Evolutionary conservation across 2,329 filamentous ascomycete species (phyloP).

Genomic region (Aaosphaeria arxii): DNA sequence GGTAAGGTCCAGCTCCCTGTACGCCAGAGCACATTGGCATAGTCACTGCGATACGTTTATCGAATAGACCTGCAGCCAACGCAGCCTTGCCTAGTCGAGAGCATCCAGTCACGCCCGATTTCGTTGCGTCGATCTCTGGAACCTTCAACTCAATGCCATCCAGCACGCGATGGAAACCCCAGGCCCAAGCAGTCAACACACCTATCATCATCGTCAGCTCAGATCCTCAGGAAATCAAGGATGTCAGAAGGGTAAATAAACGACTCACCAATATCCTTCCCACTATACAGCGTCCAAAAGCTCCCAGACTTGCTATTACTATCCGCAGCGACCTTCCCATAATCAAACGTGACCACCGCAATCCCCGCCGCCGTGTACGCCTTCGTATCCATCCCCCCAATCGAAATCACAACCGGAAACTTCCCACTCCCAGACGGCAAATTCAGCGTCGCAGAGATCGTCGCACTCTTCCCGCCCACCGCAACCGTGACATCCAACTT

Average conservation of each 20-base stretch:
- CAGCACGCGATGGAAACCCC: slow-evolving; percentile 38
- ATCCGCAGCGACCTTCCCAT: slow-evolving; percentile 47
- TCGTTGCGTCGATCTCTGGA: slow-evolving; percentile 32
- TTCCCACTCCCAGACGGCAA: slow-evolving; percentile 44
- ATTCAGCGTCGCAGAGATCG: slow-evolving; percentile 43
- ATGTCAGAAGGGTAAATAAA: not conserved
- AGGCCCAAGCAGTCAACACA: slow-evolving; percentile 36
- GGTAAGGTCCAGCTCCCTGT: slow-evolving; percentile 34
- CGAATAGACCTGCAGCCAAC: slow-evolving; percentile 33
- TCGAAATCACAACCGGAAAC: slow-evolving; percentile 46
- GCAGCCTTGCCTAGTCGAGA: slow-evolving; percentile 36
- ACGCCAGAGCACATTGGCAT: slow-evolving; percentile 37
- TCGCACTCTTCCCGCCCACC: slow-evolving; percentile 44
- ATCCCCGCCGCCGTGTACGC: slow-evolving; percentile 48
- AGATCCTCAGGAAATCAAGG: not conserved
- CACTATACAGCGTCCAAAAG: slow-evolving; percentile 51
- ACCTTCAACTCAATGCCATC: slow-evolving; percentile 36
- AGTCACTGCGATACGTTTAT: slow-evolving; percentile 34
- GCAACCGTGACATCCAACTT: slow-evolving; percentile 44
- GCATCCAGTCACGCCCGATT: slow-evolving; percentile 34
- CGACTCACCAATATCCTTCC: slow-evolving; percentile 45
- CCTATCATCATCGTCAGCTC: slow-evolving; percentile 13
- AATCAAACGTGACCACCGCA: slow-evolving; percentile 51
- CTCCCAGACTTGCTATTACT: slow-evolving; percentile 50
- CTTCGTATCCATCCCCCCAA: slow-evolving; percentile 50